phyloP scores from a whole-genome alignment of 2,329 filamentous ascomycete species.

The Didymella exigua region DNA sequence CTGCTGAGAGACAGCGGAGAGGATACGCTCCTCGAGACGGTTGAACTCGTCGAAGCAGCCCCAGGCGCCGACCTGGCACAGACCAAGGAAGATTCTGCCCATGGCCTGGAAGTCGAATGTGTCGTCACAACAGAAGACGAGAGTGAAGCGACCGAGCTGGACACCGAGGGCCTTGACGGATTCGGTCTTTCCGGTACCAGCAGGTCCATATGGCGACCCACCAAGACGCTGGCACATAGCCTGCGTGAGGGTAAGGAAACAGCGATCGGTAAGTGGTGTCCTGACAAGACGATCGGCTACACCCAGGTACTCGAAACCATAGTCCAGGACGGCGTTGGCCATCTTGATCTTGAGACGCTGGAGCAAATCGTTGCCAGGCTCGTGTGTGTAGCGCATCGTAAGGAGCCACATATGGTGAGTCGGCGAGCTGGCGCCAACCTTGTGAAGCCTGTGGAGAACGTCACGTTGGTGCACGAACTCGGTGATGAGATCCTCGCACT shows the following conservation, averaged over 20 bases:
- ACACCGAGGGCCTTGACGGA: constrained; percentile 98
- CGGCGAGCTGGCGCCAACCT: constrained; percentile 73
- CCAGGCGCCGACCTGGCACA: constrained; percentile 98
- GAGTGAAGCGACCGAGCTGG: constrained; percentile 93
- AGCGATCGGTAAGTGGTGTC: constrained; percentile 95
- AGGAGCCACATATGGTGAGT: constrained; percentile 91
- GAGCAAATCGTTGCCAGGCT: constrained; percentile 77
- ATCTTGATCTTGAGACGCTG: constrained; percentile 89
- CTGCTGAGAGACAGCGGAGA: constrained; percentile 98
- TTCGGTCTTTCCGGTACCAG: constrained; percentile 98
- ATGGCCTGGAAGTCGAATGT: constrained; percentile 99
- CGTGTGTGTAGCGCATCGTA: constrained; percentile 96
- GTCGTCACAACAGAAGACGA: constrained; percentile 99
- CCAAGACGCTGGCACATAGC: constrained; percentile 92
- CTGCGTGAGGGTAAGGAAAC: constrained; percentile 96
- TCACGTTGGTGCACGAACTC: constrained; percentile 98
- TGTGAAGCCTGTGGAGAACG: constrained; percentile 83
- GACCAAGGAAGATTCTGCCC: constrained; percentile 98
- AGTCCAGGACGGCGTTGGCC: constrained; percentile 93
- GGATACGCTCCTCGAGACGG: constrained; percentile 93
- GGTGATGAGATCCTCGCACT: constrained; percentile 98
- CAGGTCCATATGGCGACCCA: constrained; percentile 95
- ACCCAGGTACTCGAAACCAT: constrained; percentile 97
- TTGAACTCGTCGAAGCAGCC: constrained; percentile 99
- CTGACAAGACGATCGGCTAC: constrained; percentile 95